Conservation (phyloP, 139 green algal species). For the Coelastrella sp. region DNA sequence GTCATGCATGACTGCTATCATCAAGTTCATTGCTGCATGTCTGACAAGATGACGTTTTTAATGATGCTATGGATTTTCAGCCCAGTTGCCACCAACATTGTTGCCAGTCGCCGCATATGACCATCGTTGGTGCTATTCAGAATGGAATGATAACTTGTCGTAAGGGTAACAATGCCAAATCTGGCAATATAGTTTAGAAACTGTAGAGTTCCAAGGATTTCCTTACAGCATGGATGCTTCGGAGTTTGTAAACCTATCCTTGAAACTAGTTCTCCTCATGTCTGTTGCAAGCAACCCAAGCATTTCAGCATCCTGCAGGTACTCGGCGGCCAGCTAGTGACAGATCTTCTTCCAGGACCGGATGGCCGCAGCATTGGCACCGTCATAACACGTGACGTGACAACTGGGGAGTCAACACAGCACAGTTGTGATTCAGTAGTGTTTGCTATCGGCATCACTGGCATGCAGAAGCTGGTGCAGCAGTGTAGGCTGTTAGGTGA, state of each 20-base stretch:
- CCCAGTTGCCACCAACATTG: too few relatives aligned
- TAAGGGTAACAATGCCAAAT: too few relatives aligned
- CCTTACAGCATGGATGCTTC: too few relatives aligned
- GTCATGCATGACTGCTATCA: neutral
- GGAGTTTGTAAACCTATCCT: too few relatives aligned
- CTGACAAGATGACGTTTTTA: too few relatives aligned
- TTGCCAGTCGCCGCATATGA: too few relatives aligned
- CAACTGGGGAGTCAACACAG: constrained; percentile 45
- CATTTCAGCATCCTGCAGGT: constrained; percentile 38
- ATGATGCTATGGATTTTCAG: too few relatives aligned
- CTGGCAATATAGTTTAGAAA: neutral
- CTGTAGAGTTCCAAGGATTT: too few relatives aligned
- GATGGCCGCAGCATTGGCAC: constrained; percentile 48
- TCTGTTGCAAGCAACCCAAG: neutral
- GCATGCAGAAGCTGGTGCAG: constrained; percentile 89
- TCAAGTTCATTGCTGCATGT: neutral
- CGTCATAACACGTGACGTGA: constrained; percentile 21
- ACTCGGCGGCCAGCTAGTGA: constrained; percentile 72
- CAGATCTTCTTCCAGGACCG: constrained; percentile 56
- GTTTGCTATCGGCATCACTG: constrained; percentile 85
- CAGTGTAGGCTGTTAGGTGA: constrained; percentile 63
- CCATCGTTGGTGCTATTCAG: too few relatives aligned
- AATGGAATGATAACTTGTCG: too few relatives aligned
- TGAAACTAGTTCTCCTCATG: too few relatives aligned
- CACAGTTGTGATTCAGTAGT: constrained; percentile 84